Evolutionary conservation across 306 rosid genomes (phyloP).

Genomic region (Inga leiocalycina): DNA sequence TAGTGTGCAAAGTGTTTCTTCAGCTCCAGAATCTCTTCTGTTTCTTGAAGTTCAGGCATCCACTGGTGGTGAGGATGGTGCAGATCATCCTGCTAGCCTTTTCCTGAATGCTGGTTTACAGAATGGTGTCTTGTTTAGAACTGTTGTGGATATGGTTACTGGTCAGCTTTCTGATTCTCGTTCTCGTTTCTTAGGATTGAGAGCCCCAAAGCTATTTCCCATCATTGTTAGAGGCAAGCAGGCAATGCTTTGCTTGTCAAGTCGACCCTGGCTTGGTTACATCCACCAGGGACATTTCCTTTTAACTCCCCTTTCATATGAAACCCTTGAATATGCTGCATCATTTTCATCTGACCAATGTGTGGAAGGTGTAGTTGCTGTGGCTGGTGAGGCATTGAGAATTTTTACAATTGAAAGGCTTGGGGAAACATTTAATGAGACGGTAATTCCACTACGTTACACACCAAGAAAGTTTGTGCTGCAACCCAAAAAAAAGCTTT

Average conservation of each 20-base stretch:
- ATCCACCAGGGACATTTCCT: constrained; percentile 98
- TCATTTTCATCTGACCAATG: constrained; percentile 96
- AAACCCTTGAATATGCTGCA: constrained; percentile 91
- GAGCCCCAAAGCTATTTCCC: constrained; percentile 92
- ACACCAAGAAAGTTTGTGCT: constrained; percentile 95
- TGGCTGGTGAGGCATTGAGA: constrained; percentile 88
- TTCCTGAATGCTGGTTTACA: constrained; percentile 88
- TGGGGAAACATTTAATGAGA: constrained; percentile 97
- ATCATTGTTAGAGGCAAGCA: constrained; percentile 78
- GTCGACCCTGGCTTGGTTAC: constrained; percentile 99
- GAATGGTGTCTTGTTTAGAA: constrained; percentile 91
- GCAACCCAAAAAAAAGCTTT: constrained; percentile 76
- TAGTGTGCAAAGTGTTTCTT: constrained; percentile 88
- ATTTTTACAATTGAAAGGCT: constrained; percentile 91
- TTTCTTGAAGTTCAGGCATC: constrained; percentile 95
- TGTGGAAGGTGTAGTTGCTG: constrained; percentile 95
- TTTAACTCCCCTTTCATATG: constrained; percentile 93
- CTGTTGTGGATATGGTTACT: constrained; percentile 98
- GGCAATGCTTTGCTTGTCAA: constrained; percentile 93
- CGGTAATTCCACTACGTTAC: constrained; percentile 94
- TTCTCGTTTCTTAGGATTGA: constrained; percentile 91
- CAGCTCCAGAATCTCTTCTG: constrained; percentile 94
- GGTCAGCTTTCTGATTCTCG: constrained; percentile 97
- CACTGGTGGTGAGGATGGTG: constrained; percentile 95
- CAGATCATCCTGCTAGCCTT: constrained; percentile 97